These are phyloP conservation scores for Backusella australiensis DNA, from an alignment of 192 early-diverging fungal species.

Conservation along the genomic window DNA sequence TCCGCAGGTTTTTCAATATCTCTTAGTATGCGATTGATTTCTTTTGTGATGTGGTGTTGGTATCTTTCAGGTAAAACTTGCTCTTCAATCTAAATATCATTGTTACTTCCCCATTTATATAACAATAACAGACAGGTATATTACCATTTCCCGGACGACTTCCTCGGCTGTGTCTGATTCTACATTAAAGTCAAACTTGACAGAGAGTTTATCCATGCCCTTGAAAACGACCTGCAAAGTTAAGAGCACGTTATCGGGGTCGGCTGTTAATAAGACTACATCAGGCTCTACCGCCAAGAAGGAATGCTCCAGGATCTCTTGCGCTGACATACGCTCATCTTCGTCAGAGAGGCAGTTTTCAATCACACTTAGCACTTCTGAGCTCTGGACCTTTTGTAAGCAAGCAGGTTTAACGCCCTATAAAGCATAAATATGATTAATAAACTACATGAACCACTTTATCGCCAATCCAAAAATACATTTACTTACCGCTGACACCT, in stretches of 20 bases:
- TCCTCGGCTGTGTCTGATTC: constrained; percentile 69
- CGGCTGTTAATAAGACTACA: constrained; percentile 41
- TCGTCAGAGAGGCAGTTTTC: constrained; percentile 65
- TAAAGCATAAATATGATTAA: not conserved
- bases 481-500: constrained; percentile 60
- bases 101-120: not conserved
- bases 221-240: constrained; percentile 53
- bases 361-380: constrained; percentile 61
- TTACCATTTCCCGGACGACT: constrained; percentile 70
- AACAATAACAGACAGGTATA: not conserved
- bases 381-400: constrained; percentile 55
- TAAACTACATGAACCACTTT: not conserved
- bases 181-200: constrained; percentile 83
- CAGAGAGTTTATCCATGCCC: constrained; percentile 60
- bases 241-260: constrained; percentile 44
- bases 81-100: constrained; percentile 65
- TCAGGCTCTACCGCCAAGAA: constrained; percentile 50
- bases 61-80: constrained; percentile 71
- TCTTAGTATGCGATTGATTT: constrained; percentile 79
- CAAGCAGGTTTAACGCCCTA: constrained; percentile 71
- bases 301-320: constrained; percentile 52
- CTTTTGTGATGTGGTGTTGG: constrained; percentile 73
- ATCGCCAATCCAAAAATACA: not conserved
- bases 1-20: constrained; percentile 55
- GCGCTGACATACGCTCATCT: constrained; percentile 47